Evolutionary conservation across 805 yeast species (phyloP).

Genomic region (Candida ponderosae): DNA sequence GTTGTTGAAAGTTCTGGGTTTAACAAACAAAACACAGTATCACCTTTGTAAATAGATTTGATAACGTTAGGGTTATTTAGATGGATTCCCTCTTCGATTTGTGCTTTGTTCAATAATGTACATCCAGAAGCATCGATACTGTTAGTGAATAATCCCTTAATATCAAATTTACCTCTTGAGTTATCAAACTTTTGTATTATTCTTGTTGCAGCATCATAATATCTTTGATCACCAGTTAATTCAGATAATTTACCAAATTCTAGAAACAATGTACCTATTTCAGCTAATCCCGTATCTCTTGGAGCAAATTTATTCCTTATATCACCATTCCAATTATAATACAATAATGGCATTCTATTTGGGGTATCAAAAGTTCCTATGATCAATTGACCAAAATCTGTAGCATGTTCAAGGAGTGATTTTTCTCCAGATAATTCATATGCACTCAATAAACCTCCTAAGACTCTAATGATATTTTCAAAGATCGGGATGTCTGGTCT

Average conservation of each 20-base stretch:
- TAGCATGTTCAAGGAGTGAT: slow-evolving; percentile 30
- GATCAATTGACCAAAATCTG: slow-evolving; percentile 38
- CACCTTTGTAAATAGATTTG: slow-evolving; percentile 24
- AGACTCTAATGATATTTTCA: slow-evolving; percentile 42
- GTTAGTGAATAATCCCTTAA: slow-evolving; percentile 37
- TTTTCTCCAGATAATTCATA: slow-evolving; percentile 37
- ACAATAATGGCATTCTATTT: slow-evolving; percentile 42
- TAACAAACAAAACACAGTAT: slow-evolving; percentile 26
- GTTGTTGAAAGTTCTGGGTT: slow-evolving; percentile 12
- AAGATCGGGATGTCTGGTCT: slow-evolving; percentile 37
- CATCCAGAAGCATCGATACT: slow-evolving; percentile 47
- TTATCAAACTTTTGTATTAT: slow-evolving; percentile 31
- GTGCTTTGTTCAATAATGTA: slow-evolving; percentile 19
- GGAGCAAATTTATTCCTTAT: slow-evolving; percentile 30
- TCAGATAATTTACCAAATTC: slow-evolving; percentile 48
- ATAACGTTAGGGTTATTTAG: slow-evolving; percentile 25
- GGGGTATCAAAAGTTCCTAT: slow-evolving; percentile 54
- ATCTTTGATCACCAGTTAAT: slow-evolving; percentile 37
- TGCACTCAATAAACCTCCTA: slow-evolving; percentile 47
- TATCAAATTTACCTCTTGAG: slow-evolving; percentile 23
- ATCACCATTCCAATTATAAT: slow-evolving; percentile 33
- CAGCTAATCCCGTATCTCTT: slow-evolving; percentile 30
- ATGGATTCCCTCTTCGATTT: slow-evolving; percentile 25
- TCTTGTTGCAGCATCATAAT: slow-evolving; percentile 41
- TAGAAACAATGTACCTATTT: slow-evolving; percentile 39